These are phyloP conservation scores for Acidomyces sp. DNA, from an alignment of 495 filamentous ascomycete species.

Conservation along the genomic window DNA sequence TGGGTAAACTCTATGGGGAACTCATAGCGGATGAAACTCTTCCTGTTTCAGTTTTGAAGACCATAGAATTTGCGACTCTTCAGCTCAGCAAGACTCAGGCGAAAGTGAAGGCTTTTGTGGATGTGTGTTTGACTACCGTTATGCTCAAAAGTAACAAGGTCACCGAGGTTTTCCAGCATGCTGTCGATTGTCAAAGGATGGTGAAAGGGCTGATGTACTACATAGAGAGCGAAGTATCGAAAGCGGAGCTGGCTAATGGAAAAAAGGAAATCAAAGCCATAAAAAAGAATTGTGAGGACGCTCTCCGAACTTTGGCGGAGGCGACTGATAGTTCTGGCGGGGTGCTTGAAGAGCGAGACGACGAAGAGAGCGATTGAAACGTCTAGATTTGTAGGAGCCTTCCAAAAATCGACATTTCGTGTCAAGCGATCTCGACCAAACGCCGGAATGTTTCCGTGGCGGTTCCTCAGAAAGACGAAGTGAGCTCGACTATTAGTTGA, in stretches of 20 bases:
- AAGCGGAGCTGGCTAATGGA: neutral
- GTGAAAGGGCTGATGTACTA: neutral
- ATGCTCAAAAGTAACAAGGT: too few relatives aligned
- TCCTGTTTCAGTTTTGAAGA: slow-evolving; percentile 51
- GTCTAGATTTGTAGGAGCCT: neutral
- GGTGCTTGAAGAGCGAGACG: neutral
- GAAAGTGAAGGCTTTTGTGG: slow-evolving; percentile 6
- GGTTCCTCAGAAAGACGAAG: neutral
- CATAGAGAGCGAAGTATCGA: neutral
- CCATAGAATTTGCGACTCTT: slow-evolving; percentile 10
- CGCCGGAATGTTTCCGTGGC: too few relatives aligned
- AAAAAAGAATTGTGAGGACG: neutral
- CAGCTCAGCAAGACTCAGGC: neutral
- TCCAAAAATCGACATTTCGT: neutral
- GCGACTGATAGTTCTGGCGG: neutral
- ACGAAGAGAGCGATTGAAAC: neutral
- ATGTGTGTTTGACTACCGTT: slow-evolving; percentile 7
- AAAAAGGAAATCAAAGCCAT: neutral
- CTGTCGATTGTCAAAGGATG: too few relatives aligned
- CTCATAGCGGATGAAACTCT: slow-evolving; percentile 50
- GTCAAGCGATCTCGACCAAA: neutral
- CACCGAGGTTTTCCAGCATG: too few relatives aligned
- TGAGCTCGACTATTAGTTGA: neutral
- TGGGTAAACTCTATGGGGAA: slow-evolving; percentile 72
- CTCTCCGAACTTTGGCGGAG: neutral